phyloP scores from a whole-genome alignment of 2,329 filamentous ascomycete genomes.

The Ceratocystis harringtonii region DNA sequence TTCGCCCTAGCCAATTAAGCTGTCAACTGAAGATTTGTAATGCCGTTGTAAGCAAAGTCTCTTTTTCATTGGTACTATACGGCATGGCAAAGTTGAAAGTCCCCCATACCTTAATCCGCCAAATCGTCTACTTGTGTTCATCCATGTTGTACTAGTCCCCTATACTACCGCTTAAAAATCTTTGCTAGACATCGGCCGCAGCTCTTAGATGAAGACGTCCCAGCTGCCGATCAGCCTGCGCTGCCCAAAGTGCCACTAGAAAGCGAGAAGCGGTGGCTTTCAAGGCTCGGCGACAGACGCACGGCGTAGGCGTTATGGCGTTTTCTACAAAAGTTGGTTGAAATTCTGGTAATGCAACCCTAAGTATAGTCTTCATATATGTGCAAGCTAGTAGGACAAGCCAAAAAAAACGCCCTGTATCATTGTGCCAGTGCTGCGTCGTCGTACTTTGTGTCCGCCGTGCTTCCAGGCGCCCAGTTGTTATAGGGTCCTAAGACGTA shows the following conservation, averaged over 20 bases:
- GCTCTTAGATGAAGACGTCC: background rate
- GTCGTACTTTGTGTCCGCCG: background rate
- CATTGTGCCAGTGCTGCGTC: background rate
- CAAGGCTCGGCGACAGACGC: background rate
- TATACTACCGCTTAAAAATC: too few species aligned
- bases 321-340: background rate
- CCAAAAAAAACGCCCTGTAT: background rate
- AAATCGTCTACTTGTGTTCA: background rate
- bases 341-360: background rate
- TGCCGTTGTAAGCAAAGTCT: too few species aligned
- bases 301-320: background rate
- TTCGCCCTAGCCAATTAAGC: too few species aligned
- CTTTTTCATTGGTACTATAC: too few species aligned
- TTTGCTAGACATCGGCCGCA: too few species aligned
- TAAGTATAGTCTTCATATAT: background rate
- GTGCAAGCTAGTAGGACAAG: background rate
- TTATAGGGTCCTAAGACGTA: background rate
- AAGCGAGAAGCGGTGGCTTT: background rate
- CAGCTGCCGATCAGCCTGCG: background rate
- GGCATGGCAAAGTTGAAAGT: too few species aligned
- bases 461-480: too few species aligned
- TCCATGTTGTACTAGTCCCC: background rate
- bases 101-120: too few species aligned
- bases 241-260: background rate
- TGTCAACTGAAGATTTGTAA: too few species aligned